Base-by-base conservation (phyloP, 2,329 filamentous ascomycete genomes). In the Zymoseptoria brevis region DNA sequence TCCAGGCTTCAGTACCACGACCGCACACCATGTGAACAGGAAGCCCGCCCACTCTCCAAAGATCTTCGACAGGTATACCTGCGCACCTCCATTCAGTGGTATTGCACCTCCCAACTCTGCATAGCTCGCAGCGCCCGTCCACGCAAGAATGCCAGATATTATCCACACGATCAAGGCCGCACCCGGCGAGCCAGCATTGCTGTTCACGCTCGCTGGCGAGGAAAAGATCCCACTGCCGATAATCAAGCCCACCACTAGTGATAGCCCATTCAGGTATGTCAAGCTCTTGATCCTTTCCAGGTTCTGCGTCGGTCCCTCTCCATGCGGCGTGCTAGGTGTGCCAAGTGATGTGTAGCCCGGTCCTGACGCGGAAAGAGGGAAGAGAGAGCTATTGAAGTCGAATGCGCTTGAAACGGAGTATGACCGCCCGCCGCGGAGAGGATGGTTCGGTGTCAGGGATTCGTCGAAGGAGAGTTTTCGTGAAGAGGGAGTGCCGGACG, bases 171-270 rank as follows among this genome's bases (percentile, higher is more conserved):
- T 81, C 55, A 99, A 77, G 1, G 92, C 87, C 16, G 92, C 93
- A 54, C 92, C 94, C 0, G 92, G 90, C 26, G 92, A 96, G 8
- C 93, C 94, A 41, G 90, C 90, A 72, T 95, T 95, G 57, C 83
- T 83, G 75, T 94, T 96, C 68, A 99, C 93, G 72, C 96, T 90
- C 57, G 90, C 91, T 0, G 93, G 93, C 21, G 90, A 95, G 3
- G 90, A 95, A 76, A 97, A 99, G 69, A 99, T 96, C 13, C 93
- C 94, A 22, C 90, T 95, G 2, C 94, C 94, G 70, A 99, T 97
- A 66, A 97, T 95, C 64, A 99, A 76, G 1, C 94, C 93, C 54
- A 97, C 83, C 54, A 99, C 89, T 59, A 99, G 79, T 22, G 90
- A 95, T 59, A 99, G 75, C 0, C 94, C 94, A 74, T 99, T 99